phyloP scores from a whole-genome alignment of 2,329 filamentous ascomycete genomes.

The Alternaria postmessia region DNA sequence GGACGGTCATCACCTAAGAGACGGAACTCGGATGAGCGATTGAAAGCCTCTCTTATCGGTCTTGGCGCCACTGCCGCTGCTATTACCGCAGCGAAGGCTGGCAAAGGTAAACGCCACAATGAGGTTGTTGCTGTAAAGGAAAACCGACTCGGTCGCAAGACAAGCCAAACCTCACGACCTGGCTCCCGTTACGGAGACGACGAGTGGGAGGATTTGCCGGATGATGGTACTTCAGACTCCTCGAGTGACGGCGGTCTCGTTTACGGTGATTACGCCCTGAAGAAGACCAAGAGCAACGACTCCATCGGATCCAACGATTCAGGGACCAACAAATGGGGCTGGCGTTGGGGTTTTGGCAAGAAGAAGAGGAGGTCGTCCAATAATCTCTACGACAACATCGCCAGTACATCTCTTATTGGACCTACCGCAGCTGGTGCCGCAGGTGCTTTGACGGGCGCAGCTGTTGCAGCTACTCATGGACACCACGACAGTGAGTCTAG shows the following conservation, averaged over 20 bases:
- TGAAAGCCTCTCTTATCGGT: conserved; percentile 57
- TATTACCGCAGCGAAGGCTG: conserved; percentile 54
- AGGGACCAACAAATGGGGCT: conserved; percentile 65
- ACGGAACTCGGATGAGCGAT: conserved; percentile 55
- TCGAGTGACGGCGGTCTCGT: conserved; percentile 65
- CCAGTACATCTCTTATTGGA: conserved; percentile 48
- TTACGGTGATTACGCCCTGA: conserved; percentile 61
- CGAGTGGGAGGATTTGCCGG: conserved; percentile 53
- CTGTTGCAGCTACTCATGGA: conserved; percentile 57
- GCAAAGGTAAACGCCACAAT: conserved; percentile 33
- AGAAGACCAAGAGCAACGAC: conserved; percentile 57
- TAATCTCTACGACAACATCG: conserved; percentile 45
- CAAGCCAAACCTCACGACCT: conserved; percentile 32
- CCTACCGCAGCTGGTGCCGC: conserved; percentile 52
- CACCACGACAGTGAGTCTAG: conserved; percentile 59
- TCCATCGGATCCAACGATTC: conserved; percentile 64
- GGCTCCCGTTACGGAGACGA: conserved; percentile 56
- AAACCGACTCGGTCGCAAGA: conserved; percentile 32
- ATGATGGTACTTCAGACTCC: conserved; percentile 52
- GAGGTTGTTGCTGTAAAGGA: conserved; percentile 50
- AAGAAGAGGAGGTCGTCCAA: conserved; percentile 50
- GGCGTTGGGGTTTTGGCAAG: conserved; percentile 66
- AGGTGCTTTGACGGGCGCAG: conserved; percentile 49
- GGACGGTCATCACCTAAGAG: conserved; percentile 41
- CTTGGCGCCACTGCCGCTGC: conserved; percentile 60